These are phyloP conservation scores for Fusarium liriodendri DNA, from an alignment of 2,329 filamentous ascomycete genomes.

Conservation along the genomic window DNA sequence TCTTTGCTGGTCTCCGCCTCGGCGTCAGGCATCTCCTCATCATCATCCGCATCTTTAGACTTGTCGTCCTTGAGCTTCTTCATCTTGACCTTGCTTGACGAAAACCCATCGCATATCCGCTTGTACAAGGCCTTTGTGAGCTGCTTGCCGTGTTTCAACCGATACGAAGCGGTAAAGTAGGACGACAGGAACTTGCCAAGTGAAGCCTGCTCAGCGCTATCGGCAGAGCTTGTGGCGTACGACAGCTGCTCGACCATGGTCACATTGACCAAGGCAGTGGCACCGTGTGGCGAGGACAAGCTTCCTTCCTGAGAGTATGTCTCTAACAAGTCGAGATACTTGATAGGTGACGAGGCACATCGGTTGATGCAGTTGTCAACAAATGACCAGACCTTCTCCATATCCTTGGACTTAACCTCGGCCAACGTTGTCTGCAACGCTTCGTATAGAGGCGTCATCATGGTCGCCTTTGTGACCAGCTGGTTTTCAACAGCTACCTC, in stretches of 20 bases:
- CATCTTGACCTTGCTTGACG: conserved; percentile 41
- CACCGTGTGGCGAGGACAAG: conserved; percentile 34
- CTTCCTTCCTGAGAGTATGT: conserved; percentile 51
- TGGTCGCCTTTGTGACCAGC: conserved; percentile 66
- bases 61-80: conserved; percentile 34
- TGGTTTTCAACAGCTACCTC: conserved; percentile 74
- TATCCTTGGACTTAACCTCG: conserved; percentile 33
- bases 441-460: conserved; percentile 60
- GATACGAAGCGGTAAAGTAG: conserved; percentile 66
- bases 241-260: conserved; percentile 82
- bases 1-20: conserved; percentile 4
- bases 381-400: conserved; percentile 71
- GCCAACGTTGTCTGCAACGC: conserved; percentile 41
- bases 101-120: conserved; percentile 48
- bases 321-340: conserved; percentile 80
- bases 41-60: conserved; percentile 13
- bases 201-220: conserved; percentile 54
- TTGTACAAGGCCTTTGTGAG: conserved; percentile 45
- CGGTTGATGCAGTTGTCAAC: conserved; percentile 86
- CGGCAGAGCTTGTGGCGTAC: conserved; percentile 68
- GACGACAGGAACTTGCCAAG: conserved; percentile 69
- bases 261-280: conserved; percentile 72
- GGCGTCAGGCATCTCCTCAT: conserved; percentile 34
- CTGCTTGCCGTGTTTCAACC: conserved; percentile 57
- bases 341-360: conserved; percentile 80